Conservation (phyloP, 495 filamentous ascomycete species). For the Xylaria flabelliformis region DNA sequence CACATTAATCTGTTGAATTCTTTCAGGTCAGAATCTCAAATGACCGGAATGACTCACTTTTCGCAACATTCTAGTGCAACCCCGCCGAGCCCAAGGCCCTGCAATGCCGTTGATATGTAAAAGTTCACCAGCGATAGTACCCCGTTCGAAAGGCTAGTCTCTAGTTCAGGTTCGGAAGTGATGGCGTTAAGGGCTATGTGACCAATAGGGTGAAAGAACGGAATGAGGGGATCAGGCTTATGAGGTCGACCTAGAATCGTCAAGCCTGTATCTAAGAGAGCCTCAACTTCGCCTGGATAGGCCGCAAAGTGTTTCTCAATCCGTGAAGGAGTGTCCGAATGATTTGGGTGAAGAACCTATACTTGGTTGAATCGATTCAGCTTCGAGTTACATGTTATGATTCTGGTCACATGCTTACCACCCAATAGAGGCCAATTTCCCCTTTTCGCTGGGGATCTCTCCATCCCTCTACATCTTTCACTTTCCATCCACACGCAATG, state of each 20-base stretch:
- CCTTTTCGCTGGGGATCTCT: conserved; percentile 26
- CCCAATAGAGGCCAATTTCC: conserved; percentile 29
- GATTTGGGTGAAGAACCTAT: conserved; percentile 25
- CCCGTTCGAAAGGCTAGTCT: conserved; percentile 14
- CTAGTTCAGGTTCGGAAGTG: conserved; percentile 22
- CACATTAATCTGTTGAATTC: not conserved
- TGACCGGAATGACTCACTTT: not conserved
- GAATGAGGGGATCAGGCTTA: conserved; percentile 7
- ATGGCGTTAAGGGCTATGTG: conserved; percentile 39
- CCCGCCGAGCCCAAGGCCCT: conserved; percentile 22
- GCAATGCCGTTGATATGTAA: conserved; percentile 38
- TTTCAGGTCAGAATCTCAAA: not conserved
- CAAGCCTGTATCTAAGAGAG: conserved; percentile 34
- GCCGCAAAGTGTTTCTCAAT: conserved; percentile 19
- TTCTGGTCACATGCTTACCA: conserved; percentile 24
- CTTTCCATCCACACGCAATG: conserved; percentile 43
- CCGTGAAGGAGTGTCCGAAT: conserved; percentile 9
- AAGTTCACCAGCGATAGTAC: conserved; percentile 37
- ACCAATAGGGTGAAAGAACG: conserved; percentile 41
- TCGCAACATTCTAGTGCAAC: conserved; percentile 10
- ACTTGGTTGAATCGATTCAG: conserved; percentile 1
- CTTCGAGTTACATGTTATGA: not conserved
- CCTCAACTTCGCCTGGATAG: conserved; percentile 25
- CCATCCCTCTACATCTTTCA: conserved; percentile 32
- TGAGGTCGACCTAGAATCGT: conserved; percentile 28